These are phyloP conservation scores for Scedosporium apiospermum DNA, from an alignment of 2,329 filamentous ascomycete genomes.

Conservation along the genomic window DNA sequence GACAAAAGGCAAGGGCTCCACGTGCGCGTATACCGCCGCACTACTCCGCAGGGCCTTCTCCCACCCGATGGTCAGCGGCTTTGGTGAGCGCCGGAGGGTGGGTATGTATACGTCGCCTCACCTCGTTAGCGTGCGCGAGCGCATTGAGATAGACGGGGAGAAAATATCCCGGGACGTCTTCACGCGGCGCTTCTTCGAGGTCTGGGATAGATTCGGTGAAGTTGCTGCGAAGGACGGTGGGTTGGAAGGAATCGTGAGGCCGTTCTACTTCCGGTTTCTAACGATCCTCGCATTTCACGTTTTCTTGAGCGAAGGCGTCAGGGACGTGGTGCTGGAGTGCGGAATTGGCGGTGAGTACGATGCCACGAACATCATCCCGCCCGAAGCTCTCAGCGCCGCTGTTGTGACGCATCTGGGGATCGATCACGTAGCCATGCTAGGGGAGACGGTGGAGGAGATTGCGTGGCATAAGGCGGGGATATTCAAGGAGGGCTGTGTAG, in stretches of 20 bases:
- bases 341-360: constrained; percentile 93
- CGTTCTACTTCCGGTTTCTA: constrained; percentile 86
- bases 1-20: constrained; percentile 90
- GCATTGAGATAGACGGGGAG: constrained; percentile 69
- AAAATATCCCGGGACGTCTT: constrained; percentile 63
- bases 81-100: constrained; percentile 29
- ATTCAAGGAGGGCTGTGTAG: constrained; percentile 53
- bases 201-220: constrained; percentile 58
- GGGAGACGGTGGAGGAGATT: constrained; percentile 69
- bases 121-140: constrained; percentile 71
- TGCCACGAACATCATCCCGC: constrained; percentile 72
- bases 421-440: constrained; percentile 75
- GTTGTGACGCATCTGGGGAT: constrained; percentile 76
- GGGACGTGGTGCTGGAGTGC: constrained; percentile 78
- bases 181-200: constrained; percentile 69
- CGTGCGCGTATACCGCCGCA: constrained; percentile 72
- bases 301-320: constrained; percentile 67
- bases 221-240: constrained; percentile 22
- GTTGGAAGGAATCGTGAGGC: constrained; percentile 50
- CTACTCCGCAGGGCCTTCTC: constrained; percentile 48
- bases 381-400: constrained; percentile 54
- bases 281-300: constrained; percentile 82
- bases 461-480: constrained; percentile 89
- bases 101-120: constrained; percentile 84
- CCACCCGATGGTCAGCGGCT: neutral